phyloP scores from a whole-genome alignment of 805 yeast species.

The Nakazawaea holstii region DNA sequence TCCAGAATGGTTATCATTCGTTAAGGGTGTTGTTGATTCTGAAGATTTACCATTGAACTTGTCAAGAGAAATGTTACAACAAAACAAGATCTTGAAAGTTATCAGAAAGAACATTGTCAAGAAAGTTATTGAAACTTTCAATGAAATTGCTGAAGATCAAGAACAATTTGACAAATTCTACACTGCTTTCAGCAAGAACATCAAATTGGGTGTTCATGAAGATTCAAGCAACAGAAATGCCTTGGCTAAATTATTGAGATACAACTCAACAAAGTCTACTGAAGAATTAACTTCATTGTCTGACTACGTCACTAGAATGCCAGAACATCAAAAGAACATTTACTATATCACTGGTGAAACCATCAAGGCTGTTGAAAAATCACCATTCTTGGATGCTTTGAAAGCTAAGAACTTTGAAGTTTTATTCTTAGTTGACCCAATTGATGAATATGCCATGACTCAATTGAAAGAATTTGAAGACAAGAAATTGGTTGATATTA shows the following conservation, averaged over 20 bases:
- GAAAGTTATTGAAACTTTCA: constrained; percentile 97
- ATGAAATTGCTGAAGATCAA: constrained; percentile 97
- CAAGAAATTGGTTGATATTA: constrained; percentile 97
- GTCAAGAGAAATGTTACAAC: constrained; percentile 99
- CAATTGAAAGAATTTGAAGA: constrained; percentile 99
- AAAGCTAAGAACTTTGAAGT: constrained; percentile 99
- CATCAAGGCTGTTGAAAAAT: constrained; percentile 94
- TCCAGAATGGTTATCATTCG: constrained; percentile 97
- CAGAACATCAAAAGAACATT: constrained; percentile 99
- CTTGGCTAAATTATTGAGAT: constrained; percentile 93
- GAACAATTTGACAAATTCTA: constrained; percentile 99
- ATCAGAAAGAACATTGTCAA: constrained; percentile 98
- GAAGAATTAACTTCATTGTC: constrained; percentile 93
- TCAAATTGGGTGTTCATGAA: constrained; percentile 98
- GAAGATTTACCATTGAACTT: constrained; percentile 99
- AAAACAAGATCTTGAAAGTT: constrained; percentile 98
- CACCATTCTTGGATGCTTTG: constrained; percentile 98
- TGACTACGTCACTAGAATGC: constrained; percentile 99
- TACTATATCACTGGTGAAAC: constrained; percentile 99
- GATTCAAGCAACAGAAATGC: constrained; percentile 96
- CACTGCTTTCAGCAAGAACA: constrained; percentile 95
- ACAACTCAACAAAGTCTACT: constrained; percentile 90
- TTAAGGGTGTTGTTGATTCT: constrained; percentile 99
- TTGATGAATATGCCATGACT: constrained; percentile 99
- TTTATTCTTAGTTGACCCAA: constrained; percentile 96